Base-by-base conservation (phyloP, 176 grass and related monocot genomes). In the Oryza glaberrima region DNA sequence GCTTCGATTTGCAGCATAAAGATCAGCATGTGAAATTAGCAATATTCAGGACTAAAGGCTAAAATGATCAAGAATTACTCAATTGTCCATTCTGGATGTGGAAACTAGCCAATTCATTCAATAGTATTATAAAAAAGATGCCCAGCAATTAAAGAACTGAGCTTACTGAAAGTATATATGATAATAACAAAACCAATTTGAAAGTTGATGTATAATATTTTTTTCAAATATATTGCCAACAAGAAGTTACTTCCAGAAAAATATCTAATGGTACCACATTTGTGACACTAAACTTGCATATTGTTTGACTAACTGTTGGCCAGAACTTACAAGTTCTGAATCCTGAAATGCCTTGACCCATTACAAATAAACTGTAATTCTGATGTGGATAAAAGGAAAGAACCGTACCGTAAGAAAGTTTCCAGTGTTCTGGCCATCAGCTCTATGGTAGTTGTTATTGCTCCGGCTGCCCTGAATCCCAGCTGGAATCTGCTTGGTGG, bases 381-480 rank as follows among this genome's bases (percentile, higher is more conserved):
- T 6, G 14, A 22, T 51, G 30, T 30, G 9, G 49, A 72, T 25
- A 85, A 40, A 7, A 35, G 19, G 10, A 84, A 75, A 63, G 8
- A 44, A 26, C 4, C 47, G 38, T 91, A 95, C 94, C 79, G 94
- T 95, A 28, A 95, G 85, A 67, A 95, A 95, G 82, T 95, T 93
- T 52, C 94, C 94, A 1, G 83, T 91, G 77, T 95, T 95, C 80
- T 95, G 94, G 1, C 94, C 94, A 26, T 91, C 94, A 65, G 91
- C 91, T 25, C 94, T 77, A 77, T 68, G 67, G n/a, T 95, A 95
- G 80, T 95, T 95, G 34, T 95, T 95, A 28, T 94, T 94, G 69
- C 67, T 80, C 69, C 48, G 79, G 81, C 80, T 90, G 38, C 83
- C 73, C 72, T 78, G 90, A 73, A 95, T 88, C 19, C 94, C 94